Base-by-base conservation (phyloP, 352 stramenopile genomes). In the Pythium coloratum region DNA sequence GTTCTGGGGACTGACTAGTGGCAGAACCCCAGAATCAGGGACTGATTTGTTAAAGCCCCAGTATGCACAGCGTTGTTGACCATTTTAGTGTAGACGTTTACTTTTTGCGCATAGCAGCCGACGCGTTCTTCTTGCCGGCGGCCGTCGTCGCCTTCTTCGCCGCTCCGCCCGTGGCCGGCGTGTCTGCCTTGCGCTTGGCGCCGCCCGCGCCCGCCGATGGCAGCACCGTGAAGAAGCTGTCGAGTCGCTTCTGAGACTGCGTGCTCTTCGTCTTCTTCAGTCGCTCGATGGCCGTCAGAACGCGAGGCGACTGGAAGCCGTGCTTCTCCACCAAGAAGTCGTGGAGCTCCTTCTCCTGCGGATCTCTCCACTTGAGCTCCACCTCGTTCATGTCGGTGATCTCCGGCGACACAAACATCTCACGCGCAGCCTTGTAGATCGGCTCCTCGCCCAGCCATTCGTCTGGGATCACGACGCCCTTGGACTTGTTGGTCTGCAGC, bases 271-370 rank as follows among this genome's bases (percentile, higher is more conserved):
- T 97, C 70, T 98, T 98, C 79, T 98, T 96, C 18, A 99, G 79
- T 57, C 97, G 96, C 70, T 97, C 95, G 76, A 99, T 98, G 46
- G 82, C 92, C 14, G 71, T 82, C 38, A 92, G 76, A 70, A 99
- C 96, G 58, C 97, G 90, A 20, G 98, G 90, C 16, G 88, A 77
- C 73, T 96, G 97, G 82, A 99, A 99, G 10, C 96, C 95, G 81
- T 98, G 96, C 70, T 98, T 92, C 28, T 98, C 93, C n/a, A 98
- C 92, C 16, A 99, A 73, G 76, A 99, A 99, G 9, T 87, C 88
- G 9, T 86, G 81, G 28, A 99, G 82, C 59, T 91, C 90, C 26
- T 89, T 90, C 67, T 96, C 86, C 67, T 97, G 72, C 26, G 94
- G 95, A 55, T 97, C 84, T 53, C 83, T 94, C 94, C 96, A 99